phyloP scores from a whole-genome alignment of 768 basidiomycete species.

The Tricholoma hemisulphureum region DNA sequence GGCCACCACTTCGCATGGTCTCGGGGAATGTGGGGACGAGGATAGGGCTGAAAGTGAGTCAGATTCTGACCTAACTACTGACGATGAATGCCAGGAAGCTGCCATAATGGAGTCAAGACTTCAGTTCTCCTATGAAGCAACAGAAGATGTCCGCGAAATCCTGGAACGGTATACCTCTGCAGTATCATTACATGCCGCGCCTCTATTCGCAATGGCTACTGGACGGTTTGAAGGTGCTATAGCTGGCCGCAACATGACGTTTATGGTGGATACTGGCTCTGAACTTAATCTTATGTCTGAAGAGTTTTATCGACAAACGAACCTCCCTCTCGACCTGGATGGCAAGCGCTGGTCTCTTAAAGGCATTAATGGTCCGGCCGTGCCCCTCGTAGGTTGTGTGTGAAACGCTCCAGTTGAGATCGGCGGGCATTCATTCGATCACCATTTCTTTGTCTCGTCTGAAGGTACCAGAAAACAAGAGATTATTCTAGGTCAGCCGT shows the following conservation, averaged over 20 bases:
- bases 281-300: constrained; percentile 4
- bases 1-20: background rate
- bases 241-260: background rate
- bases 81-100: background rate
- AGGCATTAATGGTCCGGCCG: constrained; percentile 20
- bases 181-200: constrained; percentile 8
- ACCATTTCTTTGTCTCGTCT: constrained; percentile 10
- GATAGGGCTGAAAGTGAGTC: background rate
- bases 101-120: background rate
- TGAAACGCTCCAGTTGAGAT: constrained; percentile 15
- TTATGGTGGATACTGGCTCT: constrained; percentile 10
- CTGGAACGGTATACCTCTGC: constrained; percentile 7
- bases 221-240: constrained; percentile 5
- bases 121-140: background rate
- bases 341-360: constrained; percentile 27
- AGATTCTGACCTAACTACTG: too few relatives aligned
- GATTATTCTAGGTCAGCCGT: constrained; percentile 21
- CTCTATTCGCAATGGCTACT: constrained; percentile 12
- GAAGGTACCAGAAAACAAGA: constrained; percentile 8
- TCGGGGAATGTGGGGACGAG: background rate
- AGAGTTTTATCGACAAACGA: background rate
- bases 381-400: constrained; percentile 14
- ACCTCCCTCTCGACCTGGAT: background rate
- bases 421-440: constrained; percentile 11
- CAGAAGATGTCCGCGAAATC: background rate